Percentiles rank a stretch among this genome's conserved stretches.
Conservation (phyloP, 2,329 filamentous ascomycete genomes). For the Apiospora koreana region DNA sequence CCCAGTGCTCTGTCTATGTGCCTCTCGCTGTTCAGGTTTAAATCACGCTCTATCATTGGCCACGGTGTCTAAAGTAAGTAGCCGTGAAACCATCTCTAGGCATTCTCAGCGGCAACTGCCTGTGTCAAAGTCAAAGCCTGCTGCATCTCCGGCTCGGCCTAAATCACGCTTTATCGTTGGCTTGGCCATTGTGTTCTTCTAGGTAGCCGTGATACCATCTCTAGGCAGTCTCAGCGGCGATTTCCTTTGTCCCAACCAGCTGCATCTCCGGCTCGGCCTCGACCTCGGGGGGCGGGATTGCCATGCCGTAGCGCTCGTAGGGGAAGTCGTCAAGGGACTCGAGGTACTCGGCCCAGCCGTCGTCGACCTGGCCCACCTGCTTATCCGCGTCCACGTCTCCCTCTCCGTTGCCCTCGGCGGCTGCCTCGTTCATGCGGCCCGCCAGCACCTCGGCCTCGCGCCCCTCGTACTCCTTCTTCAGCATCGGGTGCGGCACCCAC, state of each 20-base stretch:
- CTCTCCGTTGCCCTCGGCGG: background rate
- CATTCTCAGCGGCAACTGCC: slow-evolving; percentile 23
- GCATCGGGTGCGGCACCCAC: slow-evolving; percentile 83
- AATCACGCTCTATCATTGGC: background rate
- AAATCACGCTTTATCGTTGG: background rate
- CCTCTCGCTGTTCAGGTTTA: too few species aligned
- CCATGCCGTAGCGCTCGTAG: slow-evolving; percentile 60
- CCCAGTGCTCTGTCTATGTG: too few species aligned
- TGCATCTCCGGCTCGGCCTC: slow-evolving; percentile 46
- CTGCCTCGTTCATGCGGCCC: slow-evolving; percentile 71
- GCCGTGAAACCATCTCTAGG: background rate
- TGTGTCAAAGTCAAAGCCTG: slow-evolving; percentile 15
- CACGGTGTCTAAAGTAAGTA: background rate
- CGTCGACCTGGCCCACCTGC: slow-evolving; percentile 53
- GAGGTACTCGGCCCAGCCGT: slow-evolving; percentile 63
- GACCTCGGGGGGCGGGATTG: slow-evolving; percentile 44
- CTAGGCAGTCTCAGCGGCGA: slow-evolving; percentile 22
- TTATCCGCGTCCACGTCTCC: slow-evolving; percentile 39
- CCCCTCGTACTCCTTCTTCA: slow-evolving; percentile 75
- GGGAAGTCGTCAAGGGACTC: slow-evolving; percentile 54
- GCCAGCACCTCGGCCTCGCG: slow-evolving; percentile 82
- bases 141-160: background rate
- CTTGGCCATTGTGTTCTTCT: background rate
- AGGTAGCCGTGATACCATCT: background rate
- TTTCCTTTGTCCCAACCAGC: slow-evolving; percentile 22